Base-by-base conservation (phyloP, 78 protist species). In the Pelomyxa schiedti region DNA sequence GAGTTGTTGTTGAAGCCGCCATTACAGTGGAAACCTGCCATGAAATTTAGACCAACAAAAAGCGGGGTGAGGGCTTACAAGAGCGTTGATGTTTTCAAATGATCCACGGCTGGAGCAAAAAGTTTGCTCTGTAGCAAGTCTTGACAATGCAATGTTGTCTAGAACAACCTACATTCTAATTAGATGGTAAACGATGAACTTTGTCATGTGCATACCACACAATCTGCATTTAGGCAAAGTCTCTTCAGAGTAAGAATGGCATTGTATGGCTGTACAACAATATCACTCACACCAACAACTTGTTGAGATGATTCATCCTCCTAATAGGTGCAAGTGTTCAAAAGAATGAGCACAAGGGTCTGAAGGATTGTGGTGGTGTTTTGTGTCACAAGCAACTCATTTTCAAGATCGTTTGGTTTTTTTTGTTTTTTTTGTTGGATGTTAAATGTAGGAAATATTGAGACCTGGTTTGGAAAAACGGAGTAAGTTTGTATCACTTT, bases 191-290 rank as follows among this genome's bases (percentile, higher is more conserved):
- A 64, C 39, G 39, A 29, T 7, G 26, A 32, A 69, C 1, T 2
- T 3, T 4, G 41, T 1, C 22, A 42, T 1, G 7, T 28, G 67
- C 85, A 8, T 40, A 85, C 94, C 29, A 86, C 86, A 1, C 85
- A 71, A 73, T 97, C 99, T 5, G 98, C 95, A 69, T 95, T 70
- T 26, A 85, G 84, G 1, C 88, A 84, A 9, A 98, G 83, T 4
- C 99, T 75, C 80, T 96, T 92, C 30, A 97, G 69, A 30, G 99
- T 92, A 38, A 98, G 85, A 24, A 98, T 5, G 3, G 94, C 74
- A 75, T 97, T 97, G 92, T 97, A 97, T 7, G 98, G 97, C 81
- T 96, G 98, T 52, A 97, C 98, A 0, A 96, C 98, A 7, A 92
- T 94, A 42, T 91, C 96, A 35, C 65, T n/a, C n/a, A n/a, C n/a